Conservation (phyloP, 179 eudicot genomes). For the Pouteria campechiana region DNA sequence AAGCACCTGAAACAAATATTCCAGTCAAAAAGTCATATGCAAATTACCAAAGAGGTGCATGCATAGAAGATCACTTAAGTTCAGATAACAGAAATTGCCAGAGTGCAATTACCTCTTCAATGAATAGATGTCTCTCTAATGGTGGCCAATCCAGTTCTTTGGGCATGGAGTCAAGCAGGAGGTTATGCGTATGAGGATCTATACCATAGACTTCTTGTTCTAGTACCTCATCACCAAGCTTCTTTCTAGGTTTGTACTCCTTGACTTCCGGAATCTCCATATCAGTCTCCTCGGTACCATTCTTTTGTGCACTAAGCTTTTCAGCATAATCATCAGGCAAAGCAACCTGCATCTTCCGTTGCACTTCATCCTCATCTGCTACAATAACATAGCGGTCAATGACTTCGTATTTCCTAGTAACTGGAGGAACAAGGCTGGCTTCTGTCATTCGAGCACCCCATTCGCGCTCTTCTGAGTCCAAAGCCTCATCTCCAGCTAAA, state of each 20-base stretch:
- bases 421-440: slow-evolving; percentile 97
- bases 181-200: slow-evolving; percentile 96
- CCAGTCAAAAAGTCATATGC: too few species aligned
- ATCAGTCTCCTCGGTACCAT: slow-evolving; percentile 85
- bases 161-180: slow-evolving; percentile 90
- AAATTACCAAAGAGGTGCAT: too few species aligned
- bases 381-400: slow-evolving; percentile 74
- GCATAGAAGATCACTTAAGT: too few species aligned
- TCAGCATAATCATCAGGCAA: slow-evolving; percentile 84
- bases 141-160: slow-evolving; percentile 62
- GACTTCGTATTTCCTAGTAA: slow-evolving; percentile 88
- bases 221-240: slow-evolving; percentile 82
- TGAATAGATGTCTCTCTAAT: slow-evolving; percentile 63
- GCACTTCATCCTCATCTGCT: slow-evolving; percentile 86
- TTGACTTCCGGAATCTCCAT: slow-evolving; percentile 98
- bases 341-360: slow-evolving; percentile 78
- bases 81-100: too few species aligned
- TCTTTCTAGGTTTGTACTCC: slow-evolving; percentile 79
- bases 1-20: too few species aligned
- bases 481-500: slow-evolving; percentile 36
- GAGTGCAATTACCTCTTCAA: too few species aligned
- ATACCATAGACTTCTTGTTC: slow-evolving; percentile 98
- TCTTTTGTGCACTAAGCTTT: slow-evolving; percentile 68
- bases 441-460: slow-evolving; percentile 99
- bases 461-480: slow-evolving; percentile 85